Evolutionary conservation across 2,329 filamentous ascomycete species (phyloP).

Genomic region (Apiospora malaysiana): DNA sequence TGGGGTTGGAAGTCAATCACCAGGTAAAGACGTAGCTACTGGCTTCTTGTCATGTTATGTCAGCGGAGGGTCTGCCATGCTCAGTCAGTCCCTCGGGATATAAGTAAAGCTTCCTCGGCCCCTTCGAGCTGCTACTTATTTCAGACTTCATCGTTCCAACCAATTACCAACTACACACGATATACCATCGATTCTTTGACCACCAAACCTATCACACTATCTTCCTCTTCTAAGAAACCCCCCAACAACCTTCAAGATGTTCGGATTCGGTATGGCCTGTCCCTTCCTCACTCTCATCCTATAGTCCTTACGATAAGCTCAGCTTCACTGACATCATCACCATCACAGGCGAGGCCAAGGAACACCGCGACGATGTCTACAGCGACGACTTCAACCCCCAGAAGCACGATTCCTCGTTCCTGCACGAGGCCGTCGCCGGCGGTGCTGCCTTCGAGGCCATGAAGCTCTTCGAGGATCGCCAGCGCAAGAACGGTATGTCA

Average conservation of each 20-base stretch:
- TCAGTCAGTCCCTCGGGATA: neutral
- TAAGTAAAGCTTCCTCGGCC: neutral
- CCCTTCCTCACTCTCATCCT: neutral
- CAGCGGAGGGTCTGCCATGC: neutral
- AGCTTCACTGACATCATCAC: neutral
- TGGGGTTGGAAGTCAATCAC: slow-evolving; percentile 7
- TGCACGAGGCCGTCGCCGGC: slow-evolving; percentile 77
- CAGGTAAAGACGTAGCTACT: neutral
- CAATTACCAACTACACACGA: neutral
- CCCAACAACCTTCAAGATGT: slow-evolving; percentile 33
- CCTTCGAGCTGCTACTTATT: neutral
- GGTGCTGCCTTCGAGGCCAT: slow-evolving; percentile 81
- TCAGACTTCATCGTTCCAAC: neutral
- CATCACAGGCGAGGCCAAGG: slow-evolving; percentile 46
- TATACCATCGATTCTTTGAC: neutral
- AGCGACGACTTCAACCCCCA: slow-evolving; percentile 33
- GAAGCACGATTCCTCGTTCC: slow-evolving; percentile 66
- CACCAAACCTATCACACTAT: neutral
- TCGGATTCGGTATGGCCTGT: slow-evolving; percentile 38
- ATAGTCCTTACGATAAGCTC: neutral
- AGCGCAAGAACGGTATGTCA: slow-evolving; percentile 62
- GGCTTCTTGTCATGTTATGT: neutral
- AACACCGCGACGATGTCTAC: slow-evolving; percentile 52
- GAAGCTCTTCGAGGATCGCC: slow-evolving; percentile 79
- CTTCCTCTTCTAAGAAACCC: neutral